Base-by-base conservation (phyloP, 345 rosid species). In the Syzygium oleosum region DNA sequence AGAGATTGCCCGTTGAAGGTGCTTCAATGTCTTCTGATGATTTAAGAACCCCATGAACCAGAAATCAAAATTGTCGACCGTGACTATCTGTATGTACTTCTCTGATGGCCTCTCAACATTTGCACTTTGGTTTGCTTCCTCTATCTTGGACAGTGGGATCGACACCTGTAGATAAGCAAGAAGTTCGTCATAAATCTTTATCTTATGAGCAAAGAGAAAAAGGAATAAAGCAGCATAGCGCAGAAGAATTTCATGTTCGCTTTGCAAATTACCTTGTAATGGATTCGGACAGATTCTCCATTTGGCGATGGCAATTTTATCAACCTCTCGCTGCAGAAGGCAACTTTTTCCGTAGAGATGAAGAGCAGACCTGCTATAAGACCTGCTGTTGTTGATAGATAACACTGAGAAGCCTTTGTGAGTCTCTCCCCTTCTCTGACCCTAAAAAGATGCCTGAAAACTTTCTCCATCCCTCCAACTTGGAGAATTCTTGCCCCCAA, bases 11-110 rank as follows among this genome's bases (percentile, higher is more conserved):
- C 90, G 93, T 87, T 93, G 94, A 85, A 97, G 94, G 86, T 86
- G 86, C 80, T 91, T 92, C 89, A 93, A 90, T 86, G 98, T 94
- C 90, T 94, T 97, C 89, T 94, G 93, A 86, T 93, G 90, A 87
- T 94, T 96, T 52, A 92, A 84, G 92, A 97, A 96, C 2, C 99
- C 99, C 96, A 96, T 95, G 84, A 96, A 95, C 99, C 99, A 96
- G 94, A 97, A 97, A 84, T 97, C 98, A 68, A 94, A 96, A 87
- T 78, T 88, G 87, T 97, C 98, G 4, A 91, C 93, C 0, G 98
- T 97, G 16, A 91, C 92, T 43, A 96, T 86, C 89, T 97, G 95
- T 38, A 95, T 89, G 90, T 93, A 95, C 92, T 97, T 95, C 52
- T 95, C 91, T 15, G 97, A 93, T 79, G 97, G 97, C 52, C 91